phyloP scores from a whole-genome alignment of 148 eudicot genomes.

The Chenopodium quinoa region DNA sequence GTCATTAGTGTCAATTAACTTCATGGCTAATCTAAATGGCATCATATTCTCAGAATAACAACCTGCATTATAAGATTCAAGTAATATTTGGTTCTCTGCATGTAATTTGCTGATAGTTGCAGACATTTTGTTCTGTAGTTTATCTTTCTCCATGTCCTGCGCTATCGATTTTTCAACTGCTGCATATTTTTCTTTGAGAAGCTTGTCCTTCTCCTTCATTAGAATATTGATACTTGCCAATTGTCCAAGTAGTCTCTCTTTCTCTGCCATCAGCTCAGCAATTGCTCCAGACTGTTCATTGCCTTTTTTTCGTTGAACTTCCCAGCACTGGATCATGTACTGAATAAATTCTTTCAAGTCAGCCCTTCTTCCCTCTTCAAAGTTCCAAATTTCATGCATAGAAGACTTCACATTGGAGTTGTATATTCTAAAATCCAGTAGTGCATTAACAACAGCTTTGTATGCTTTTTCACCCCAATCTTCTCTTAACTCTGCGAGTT shows the following conservation, averaged over 20 bases:
- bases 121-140: conserved; percentile 8
- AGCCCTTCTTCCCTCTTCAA: conserved; percentile 21
- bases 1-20: not conserved
- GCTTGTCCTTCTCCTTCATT: conserved; percentile 20
- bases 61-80: conserved; percentile 18
- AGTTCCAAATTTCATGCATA: conserved; percentile 23
- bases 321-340: conserved; percentile 10
- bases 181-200: conserved; percentile 27
- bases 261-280: conserved; percentile 17
- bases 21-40: not conserved
- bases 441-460: conserved; percentile 19
- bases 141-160: conserved; percentile 17
- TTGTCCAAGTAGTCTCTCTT: conserved; percentile 10
- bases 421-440: conserved; percentile 2
- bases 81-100: conserved; percentile 2
- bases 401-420: not conserved
- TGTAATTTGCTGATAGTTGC: conserved; percentile 15
- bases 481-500: conserved; percentile 15
- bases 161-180: conserved; percentile 4
- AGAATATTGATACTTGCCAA: conserved; percentile 3
- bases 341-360: conserved; percentile 18
- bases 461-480: conserved; percentile 19
- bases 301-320: conserved; percentile 13
- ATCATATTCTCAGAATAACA: not conserved
- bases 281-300: conserved; percentile 17